Evolutionary conservation across 2,329 filamentous ascomycete genomes (phyloP).

Genomic region (Diplodia mutila): DNA sequence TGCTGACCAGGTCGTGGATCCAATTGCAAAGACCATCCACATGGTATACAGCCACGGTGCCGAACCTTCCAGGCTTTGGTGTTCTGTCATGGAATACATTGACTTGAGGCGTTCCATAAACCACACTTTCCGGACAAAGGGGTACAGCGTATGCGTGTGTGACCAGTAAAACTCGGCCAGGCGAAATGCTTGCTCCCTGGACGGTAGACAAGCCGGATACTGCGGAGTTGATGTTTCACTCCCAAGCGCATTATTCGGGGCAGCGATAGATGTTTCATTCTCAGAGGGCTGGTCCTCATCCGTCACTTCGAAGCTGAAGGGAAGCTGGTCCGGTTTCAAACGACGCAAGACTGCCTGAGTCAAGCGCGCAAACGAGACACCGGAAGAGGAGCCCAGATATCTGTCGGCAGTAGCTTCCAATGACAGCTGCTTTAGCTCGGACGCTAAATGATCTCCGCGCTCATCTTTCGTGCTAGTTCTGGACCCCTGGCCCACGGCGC

Average conservation of each 20-base stretch:
- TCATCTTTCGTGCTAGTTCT: constrained; percentile 4
- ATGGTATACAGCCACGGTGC: constrained; percentile 45
- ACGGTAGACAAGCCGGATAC: not conserved
- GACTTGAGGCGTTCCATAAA: constrained; percentile 40
- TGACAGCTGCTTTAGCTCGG: constrained; percentile 37
- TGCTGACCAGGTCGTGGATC: constrained; percentile 51
- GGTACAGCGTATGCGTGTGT: constrained; percentile 54
- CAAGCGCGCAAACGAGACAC: constrained; percentile 47
- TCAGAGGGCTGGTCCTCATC: not conserved
- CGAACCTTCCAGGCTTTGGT: constrained; percentile 32
- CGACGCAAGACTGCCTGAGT: constrained; percentile 31
- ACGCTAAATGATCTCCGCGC: constrained; percentile 9
- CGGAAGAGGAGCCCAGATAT: constrained; percentile 51
- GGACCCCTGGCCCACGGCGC: not conserved
- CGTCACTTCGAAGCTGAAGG: constrained; percentile 29
- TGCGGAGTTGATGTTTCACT: not conserved
- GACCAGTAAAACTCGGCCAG: constrained; percentile 50
- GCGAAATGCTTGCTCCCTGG: constrained; percentile 4
- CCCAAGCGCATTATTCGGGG: not conserved
- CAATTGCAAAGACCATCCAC: constrained; percentile 57
- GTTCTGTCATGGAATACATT: not conserved
- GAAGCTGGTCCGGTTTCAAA: constrained; percentile 29
- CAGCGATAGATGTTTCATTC: not conserved
- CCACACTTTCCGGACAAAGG: constrained; percentile 45
- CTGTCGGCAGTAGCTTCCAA: constrained; percentile 51